Conservation (phyloP, 257 asterid species). For the Jacaranda mimosifolia region DNA sequence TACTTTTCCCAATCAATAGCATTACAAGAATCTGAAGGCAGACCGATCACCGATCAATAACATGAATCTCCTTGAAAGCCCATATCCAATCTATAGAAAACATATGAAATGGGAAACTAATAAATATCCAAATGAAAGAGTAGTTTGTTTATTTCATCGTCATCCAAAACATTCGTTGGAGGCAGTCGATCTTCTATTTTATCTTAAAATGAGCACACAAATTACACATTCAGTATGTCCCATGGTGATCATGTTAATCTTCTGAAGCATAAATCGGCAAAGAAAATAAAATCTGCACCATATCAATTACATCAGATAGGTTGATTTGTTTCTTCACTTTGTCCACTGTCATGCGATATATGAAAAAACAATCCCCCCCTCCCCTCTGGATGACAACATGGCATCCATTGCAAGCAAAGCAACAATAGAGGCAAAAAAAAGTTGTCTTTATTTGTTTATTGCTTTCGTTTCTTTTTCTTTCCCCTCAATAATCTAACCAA, state of each 20-base stretch:
- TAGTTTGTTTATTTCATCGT: conserved; percentile 28
- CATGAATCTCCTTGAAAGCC: conserved; percentile 1
- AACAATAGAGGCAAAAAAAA: background rate
- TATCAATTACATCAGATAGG: background rate
- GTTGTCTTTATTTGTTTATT: background rate
- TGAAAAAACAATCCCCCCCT: background rate
- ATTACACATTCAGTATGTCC: background rate
- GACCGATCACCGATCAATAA: background rate
- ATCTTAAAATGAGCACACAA: background rate
- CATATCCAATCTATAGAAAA: conserved; percentile 2
- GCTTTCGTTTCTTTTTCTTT: background rate
- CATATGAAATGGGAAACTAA: background rate
- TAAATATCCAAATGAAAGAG: conserved; percentile 4
- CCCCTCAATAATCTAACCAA: conserved; percentile 13
- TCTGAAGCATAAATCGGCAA: background rate
- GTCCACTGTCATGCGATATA: background rate
- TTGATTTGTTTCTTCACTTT: background rate
- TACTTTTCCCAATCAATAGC: background rate
- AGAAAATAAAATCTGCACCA: background rate
- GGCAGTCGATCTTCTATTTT: background rate
- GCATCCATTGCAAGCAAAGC: background rate
- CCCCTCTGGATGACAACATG: background rate
- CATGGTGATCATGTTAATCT: background rate
- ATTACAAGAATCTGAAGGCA: conserved; percentile 4
- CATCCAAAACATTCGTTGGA: background rate